Base-by-base conservation (phyloP, 2,329 filamentous ascomycete genomes). In the Botrytis fragariae region DNA sequence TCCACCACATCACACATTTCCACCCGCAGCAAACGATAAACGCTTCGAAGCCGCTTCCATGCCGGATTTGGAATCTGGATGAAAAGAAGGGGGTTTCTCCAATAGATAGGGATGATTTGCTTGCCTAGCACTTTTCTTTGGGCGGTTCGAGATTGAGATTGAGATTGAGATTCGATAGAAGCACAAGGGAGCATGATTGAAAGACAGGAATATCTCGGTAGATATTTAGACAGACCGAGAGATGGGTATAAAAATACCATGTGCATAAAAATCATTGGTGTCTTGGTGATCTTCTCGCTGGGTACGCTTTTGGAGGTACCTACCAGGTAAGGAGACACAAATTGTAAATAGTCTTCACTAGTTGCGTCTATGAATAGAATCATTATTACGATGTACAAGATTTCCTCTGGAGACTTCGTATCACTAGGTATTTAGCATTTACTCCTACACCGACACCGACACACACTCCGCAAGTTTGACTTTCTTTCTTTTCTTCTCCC, bases 341-440 rank as follows among this genome's bases (percentile, higher is more conserved):
- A 48, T 48, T 14, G 48, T 12, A 51, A 54, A 54, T 54, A 54
- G 48, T 29, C 14, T 57, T 57, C 51, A 32, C 51, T 57, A 57
- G 51, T 57, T 29, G 51, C n/a, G n/a, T 57, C 51, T 63, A 63
- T 63, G 39, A 39, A 44, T 63, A 63, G 61, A 63, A 63, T 29
- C 37, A 63, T 63, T 7, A 63, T 39, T 57, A 6, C 7, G 51
- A 57, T 57, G 14, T 14, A 18, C 51, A 57, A 29, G 25, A 62
- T 37, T 42, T 42, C 25, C 22, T 62, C 35, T 25, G 20, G 22
- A 61, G 48, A 51, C 48, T 25, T 37, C 32, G 59, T 37, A 61
- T 59, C 18, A 35, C 57, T 59, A 59, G 48, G 12, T 5, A 51
- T 48, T 22, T 48, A 10, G 20, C 10, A 3, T 51, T 51, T 51